A percentile compares a stretch with the other conserved stretches of the same genome.
phyloP scores from a whole-genome alignment of 345 rosid species.

The Dipteronia dyeriana region DNA sequence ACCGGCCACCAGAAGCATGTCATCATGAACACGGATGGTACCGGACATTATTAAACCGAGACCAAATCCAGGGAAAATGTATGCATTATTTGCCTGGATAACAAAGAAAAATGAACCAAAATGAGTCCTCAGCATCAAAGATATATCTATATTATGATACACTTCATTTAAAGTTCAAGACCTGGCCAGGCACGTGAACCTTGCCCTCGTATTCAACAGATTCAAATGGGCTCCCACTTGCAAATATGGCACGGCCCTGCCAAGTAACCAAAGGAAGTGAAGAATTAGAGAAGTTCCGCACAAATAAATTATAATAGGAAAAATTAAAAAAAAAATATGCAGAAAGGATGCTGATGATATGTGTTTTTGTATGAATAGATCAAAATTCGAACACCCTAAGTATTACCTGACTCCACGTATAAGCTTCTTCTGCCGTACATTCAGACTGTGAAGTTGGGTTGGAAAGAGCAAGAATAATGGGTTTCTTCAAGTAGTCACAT shows the following conservation, averaged over 20 bases:
- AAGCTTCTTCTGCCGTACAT: slow-evolving; percentile 97
- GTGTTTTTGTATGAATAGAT: neutral
- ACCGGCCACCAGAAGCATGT: slow-evolving; percentile 94
- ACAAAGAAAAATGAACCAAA: slow-evolving; percentile 3
- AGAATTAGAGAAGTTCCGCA: neutral
- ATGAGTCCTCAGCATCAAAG: slow-evolving; percentile 9
- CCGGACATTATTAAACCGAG: slow-evolving; percentile 96
- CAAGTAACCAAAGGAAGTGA: slow-evolving; percentile 11
- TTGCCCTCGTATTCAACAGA: slow-evolving; percentile 75
- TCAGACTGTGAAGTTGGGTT: slow-evolving; percentile 98
- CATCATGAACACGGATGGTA: slow-evolving; percentile 89
- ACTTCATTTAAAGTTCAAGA: slow-evolving; percentile 21
- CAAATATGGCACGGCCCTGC: slow-evolving; percentile 92
- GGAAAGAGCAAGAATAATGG: slow-evolving; percentile 86
- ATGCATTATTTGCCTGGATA: slow-evolving; percentile 90
- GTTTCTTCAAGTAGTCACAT: slow-evolving; percentile 55
- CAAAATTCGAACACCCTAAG: neutral
- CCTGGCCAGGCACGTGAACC: slow-evolving; percentile 82
- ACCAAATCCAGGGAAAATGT: slow-evolving; percentile 96
- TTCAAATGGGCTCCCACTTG: slow-evolving; percentile 91
- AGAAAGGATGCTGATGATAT: slow-evolving; percentile 5
- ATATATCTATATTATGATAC: neutral
- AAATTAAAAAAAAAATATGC: neutral
- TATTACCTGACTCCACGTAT: slow-evolving; percentile 84
- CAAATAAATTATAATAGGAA: neutral